These are phyloP conservation scores for Annona squamosa DNA, from an alignment of 164 flowering plant genomes.

Conservation along the genomic window DNA sequence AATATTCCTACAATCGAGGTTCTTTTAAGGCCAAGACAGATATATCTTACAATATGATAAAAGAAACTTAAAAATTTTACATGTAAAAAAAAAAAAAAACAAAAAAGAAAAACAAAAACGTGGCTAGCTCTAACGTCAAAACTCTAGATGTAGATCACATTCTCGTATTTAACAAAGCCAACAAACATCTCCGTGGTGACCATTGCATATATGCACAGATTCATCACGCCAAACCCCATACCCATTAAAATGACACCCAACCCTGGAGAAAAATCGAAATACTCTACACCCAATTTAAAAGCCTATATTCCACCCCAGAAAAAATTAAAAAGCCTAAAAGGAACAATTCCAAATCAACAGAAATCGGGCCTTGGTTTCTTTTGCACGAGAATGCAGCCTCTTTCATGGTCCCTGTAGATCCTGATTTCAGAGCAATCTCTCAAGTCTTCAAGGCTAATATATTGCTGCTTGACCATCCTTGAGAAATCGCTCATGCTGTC, in stretches of 20 bases:
- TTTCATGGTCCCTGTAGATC: slow-evolving; percentile 59
- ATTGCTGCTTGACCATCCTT: slow-evolving; percentile 80
- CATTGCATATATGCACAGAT: background rate
- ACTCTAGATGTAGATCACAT: background rate
- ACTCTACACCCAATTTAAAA: background rate
- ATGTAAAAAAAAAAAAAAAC: too few relatives aligned
- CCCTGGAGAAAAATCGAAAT: background rate
- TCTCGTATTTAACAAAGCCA: background rate
- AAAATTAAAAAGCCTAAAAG: background rate
- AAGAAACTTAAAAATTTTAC: too few relatives aligned
- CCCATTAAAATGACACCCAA: background rate
- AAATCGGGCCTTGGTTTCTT: slow-evolving; percentile 64
- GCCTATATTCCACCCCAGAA: background rate
- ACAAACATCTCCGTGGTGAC: too few relatives aligned
- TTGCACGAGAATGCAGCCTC: slow-evolving; percentile 56
- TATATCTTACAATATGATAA: too few relatives aligned
- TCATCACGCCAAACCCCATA: background rate
- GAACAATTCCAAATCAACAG: slow-evolving; percentile 27
- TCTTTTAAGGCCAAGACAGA: too few relatives aligned
- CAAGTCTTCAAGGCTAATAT: slow-evolving; percentile 69
- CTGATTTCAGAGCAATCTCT: slow-evolving; percentile 70
- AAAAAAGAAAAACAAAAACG: background rate
- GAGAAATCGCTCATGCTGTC: slow-evolving; percentile 48
- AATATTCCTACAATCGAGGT: too few relatives aligned
- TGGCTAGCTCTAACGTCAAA: background rate